Conservation (phyloP, 2,329 filamentous ascomycete species). For the Sclerotinia nivalis region DNA sequence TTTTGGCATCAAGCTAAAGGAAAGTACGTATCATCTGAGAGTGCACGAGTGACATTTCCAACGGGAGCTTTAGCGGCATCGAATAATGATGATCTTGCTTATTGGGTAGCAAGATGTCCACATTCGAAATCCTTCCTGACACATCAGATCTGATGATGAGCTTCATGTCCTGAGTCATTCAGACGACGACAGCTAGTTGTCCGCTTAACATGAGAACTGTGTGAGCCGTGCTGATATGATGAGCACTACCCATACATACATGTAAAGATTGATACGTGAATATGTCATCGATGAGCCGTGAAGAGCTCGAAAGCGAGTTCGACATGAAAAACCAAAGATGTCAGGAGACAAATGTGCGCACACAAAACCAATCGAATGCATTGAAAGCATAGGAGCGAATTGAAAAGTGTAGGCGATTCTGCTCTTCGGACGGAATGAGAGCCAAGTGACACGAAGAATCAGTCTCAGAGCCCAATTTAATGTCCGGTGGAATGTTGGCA, state of each 20-base stretch:
- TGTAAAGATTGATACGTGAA: background rate
- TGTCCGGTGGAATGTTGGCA: slow-evolving; percentile 36
- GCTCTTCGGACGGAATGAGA: slow-evolving; percentile 49
- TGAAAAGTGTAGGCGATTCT: slow-evolving; percentile 31
- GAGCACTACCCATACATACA: background rate
- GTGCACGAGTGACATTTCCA: no score
- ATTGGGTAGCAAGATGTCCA: background rate
- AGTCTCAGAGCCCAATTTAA: slow-evolving; percentile 47
- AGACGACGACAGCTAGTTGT: background rate
- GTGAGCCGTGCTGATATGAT: background rate
- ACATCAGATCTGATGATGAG: background rate
- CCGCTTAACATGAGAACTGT: background rate
- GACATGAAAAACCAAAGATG: background rate
- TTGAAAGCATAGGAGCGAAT: slow-evolving; percentile 25
- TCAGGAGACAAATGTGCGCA: slow-evolving; percentile 11
- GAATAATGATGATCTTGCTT: background rate
- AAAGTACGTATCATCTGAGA: no score
- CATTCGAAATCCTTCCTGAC: background rate
- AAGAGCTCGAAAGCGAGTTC: background rate
- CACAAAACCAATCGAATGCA: slow-evolving; percentile 27
- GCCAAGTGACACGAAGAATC: slow-evolving; percentile 44
- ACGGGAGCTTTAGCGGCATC: background rate
- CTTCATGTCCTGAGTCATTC: background rate
- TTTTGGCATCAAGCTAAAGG: background rate
- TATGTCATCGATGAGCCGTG: background rate